phyloP scores from a whole-genome alignment of 176 grass and related monocot genomes.

The Calamus simplicifolius region DNA sequence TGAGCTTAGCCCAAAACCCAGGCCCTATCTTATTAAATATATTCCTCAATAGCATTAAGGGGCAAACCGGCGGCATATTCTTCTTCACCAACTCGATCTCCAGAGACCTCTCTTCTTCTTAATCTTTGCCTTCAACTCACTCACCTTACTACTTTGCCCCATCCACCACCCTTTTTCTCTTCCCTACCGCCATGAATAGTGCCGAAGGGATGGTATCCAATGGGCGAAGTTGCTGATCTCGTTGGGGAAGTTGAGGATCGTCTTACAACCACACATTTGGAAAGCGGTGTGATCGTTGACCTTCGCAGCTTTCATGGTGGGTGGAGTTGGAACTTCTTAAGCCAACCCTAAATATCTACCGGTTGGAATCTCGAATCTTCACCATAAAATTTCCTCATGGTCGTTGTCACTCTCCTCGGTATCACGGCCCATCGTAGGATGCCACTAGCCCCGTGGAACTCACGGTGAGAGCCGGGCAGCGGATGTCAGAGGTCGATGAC shows the following conservation, averaged over 20 bases:
- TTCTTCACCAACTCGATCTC: too few species aligned
- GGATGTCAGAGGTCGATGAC: too few species aligned
- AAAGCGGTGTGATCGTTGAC: constrained; percentile 79
- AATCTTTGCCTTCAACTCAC: too few species aligned
- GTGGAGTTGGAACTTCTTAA: constrained; percentile 80
- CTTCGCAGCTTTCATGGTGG: constrained; percentile 59
- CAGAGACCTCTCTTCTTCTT: too few species aligned
- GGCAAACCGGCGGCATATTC: too few species aligned
- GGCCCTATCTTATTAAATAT: too few species aligned
- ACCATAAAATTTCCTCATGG: constrained; percentile 85
- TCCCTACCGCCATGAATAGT: too few species aligned
- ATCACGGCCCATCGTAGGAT: constrained; percentile 16
- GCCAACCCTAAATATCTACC: constrained; percentile 70
- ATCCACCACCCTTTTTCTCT: too few species aligned
- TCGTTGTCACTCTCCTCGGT: constrained; percentile 71
- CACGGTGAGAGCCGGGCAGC: not conserved
- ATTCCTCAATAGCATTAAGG: too few species aligned
- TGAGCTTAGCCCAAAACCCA: too few species aligned
- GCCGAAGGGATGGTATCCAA: too few species aligned
- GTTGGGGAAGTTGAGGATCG: constrained; percentile 89
- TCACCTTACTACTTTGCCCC: too few species aligned
- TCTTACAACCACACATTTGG: constrained; percentile 60
- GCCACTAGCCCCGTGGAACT: not conserved
- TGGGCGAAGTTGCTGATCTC: constrained; percentile 31
- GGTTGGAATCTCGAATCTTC: constrained; percentile 79